Conservation (phyloP, 345 rosid species). For the Luvunga scandens region DNA sequence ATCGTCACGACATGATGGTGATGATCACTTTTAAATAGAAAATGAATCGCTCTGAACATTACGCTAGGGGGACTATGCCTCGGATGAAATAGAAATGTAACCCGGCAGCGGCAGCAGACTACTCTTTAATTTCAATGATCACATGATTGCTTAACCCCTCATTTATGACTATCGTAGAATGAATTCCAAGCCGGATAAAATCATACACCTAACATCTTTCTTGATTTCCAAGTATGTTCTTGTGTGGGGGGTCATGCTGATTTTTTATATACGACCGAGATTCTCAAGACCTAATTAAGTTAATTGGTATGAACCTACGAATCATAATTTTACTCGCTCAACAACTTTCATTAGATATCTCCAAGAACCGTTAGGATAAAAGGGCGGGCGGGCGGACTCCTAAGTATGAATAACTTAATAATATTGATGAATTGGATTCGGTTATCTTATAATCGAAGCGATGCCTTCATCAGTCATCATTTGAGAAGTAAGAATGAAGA, state of each 20-base stretch:
- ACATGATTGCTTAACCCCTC: neutral
- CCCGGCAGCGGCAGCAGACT: neutral
- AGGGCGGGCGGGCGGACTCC: no score
- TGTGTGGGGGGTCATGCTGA: neutral
- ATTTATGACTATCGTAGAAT: neutral
- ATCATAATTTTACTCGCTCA: neutral
- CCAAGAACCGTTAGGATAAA: neutral
- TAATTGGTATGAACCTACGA: neutral
- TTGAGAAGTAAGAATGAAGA: conserved; percentile 12
- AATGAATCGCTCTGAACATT: neutral
- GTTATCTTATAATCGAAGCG: conserved; percentile 25
- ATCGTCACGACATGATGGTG: neutral
- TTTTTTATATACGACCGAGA: neutral
- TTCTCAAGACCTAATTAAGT: neutral
- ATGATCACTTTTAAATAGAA: neutral
- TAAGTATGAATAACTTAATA: neutral
- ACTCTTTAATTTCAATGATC: neutral
- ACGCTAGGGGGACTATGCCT: no score
- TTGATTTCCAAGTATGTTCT: no score
- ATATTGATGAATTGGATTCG: neutral
- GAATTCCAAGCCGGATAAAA: neutral
- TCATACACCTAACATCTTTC: neutral
- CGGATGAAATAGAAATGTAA: no score
- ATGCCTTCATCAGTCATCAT: conserved; percentile 21
- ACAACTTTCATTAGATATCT: neutral